These are phyloP conservation scores for Kwoniella heveanensis DNA, from an alignment of 768 basidiomycete species.

Conservation along the genomic window DNA sequence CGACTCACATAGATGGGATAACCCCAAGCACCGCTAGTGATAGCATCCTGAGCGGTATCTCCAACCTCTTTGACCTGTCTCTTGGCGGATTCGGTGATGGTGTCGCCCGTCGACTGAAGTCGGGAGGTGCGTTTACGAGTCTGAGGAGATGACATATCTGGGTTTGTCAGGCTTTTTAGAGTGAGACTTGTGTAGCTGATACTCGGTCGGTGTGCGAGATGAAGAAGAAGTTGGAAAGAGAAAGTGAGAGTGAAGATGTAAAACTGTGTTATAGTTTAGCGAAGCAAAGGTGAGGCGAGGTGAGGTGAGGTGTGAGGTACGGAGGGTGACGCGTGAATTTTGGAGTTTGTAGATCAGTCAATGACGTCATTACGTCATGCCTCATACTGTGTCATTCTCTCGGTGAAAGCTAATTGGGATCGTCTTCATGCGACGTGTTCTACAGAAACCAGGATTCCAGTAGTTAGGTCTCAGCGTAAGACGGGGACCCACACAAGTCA, in stretches of 20 bases:
- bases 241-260: background rate
- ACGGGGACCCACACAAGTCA: no score
- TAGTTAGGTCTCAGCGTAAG: no score
- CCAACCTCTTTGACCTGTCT: constrained; percentile 43
- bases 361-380: constrained; percentile 1
- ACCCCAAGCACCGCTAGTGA: constrained; percentile 50
- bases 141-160: constrained; percentile 12
- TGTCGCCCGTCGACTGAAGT: constrained; percentile 2
- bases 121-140: constrained; percentile 8
- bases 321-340: background rate
- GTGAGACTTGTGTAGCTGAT: background rate
- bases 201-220: background rate
- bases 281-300: no score
- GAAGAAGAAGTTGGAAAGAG: constrained; percentile 1
- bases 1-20: constrained; percentile 50
- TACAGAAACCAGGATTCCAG: no score
- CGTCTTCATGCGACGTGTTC: no score
- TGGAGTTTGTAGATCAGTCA: background rate
- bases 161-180: background rate
- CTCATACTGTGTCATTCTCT: no score
- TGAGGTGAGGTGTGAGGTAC: no score
- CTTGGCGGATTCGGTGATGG: constrained; percentile 38
- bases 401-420: no score
- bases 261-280: background rate
- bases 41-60: constrained; percentile 43